Percentiles rank a stretch among this genome's conserved stretches.
These are phyloP conservation scores for Lipomyces anomalus DNA, from an alignment of 805 yeast genomes.

Conservation along the genomic window DNA sequence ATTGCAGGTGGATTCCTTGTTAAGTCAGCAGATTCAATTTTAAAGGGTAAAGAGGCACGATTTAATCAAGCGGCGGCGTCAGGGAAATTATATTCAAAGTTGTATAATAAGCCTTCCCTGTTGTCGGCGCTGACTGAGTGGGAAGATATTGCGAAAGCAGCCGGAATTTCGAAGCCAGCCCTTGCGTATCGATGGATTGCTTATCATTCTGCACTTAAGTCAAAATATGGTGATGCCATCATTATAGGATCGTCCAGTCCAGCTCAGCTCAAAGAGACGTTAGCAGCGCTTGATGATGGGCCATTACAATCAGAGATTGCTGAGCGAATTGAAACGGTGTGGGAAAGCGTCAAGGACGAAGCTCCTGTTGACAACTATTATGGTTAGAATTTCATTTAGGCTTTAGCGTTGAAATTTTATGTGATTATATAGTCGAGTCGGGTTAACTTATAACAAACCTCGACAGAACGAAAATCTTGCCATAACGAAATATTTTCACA, in stretches of 20 bases:
- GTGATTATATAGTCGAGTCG: too few species aligned
- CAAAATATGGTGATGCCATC: conserved; percentile 24
- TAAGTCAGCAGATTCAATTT: conserved; percentile 17
- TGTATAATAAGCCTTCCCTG: conserved; percentile 24
- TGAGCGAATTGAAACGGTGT: conserved; percentile 22
- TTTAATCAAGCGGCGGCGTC: conserved; percentile 9
- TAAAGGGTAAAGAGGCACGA: conserved; percentile 14
- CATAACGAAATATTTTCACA: too few species aligned
- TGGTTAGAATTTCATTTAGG: too few species aligned
- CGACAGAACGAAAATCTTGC: too few species aligned
- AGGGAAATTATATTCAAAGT: conserved; percentile 20
- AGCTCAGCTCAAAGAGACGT: conserved; percentile 23
- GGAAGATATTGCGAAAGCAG: conserved; percentile 21
- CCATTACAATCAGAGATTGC: conserved; percentile 24
- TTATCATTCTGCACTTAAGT: conserved; percentile 21
- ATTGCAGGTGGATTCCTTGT: conserved; percentile 27
- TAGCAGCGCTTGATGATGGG: conserved; percentile 23
- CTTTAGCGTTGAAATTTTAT: too few species aligned
- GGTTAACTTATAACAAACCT: too few species aligned
- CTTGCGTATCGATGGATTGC: conserved; percentile 29
- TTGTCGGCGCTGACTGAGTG: conserved; percentile 22
- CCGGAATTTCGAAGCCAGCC: conserved; percentile 18
- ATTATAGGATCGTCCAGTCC: conserved; percentile 25
- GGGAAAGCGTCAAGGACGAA: conserved; percentile 23
- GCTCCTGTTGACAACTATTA: conserved; percentile 25